Evolutionary conservation across 495 filamentous ascomycete species (phyloP).

Genomic region (Niebla homalea): DNA sequence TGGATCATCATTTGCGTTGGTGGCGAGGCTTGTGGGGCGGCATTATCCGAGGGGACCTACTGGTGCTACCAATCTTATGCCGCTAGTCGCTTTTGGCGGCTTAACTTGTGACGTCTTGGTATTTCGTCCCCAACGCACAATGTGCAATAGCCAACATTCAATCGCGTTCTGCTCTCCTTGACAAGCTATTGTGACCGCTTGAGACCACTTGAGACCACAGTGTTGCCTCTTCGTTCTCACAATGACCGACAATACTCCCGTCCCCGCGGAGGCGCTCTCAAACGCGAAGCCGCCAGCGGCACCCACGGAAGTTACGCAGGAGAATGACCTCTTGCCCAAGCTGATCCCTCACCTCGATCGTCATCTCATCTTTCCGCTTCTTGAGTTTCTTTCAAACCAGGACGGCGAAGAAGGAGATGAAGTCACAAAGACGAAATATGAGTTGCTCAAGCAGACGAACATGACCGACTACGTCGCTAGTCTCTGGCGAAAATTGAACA

Average conservation of each 20-base stretch:
- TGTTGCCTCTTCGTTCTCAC: not conserved
- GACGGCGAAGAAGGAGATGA: slow-evolving; percentile 47
- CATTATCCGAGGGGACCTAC: no score
- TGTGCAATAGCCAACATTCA: no score
- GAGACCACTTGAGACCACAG: no score
- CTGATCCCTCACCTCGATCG: slow-evolving; percentile 87
- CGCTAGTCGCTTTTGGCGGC: no score
- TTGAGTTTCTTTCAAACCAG: slow-evolving; percentile 60
- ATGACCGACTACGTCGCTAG: slow-evolving; percentile 95
- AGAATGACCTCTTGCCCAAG: slow-evolving; percentile 78
- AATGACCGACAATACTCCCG: slow-evolving; percentile 55
- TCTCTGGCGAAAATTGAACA: slow-evolving; percentile 74
- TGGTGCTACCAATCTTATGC: no score
- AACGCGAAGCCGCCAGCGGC: slow-evolving; percentile 37
- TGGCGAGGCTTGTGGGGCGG: no score
- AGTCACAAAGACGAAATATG: slow-evolving; percentile 71
- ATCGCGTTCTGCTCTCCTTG: no score
- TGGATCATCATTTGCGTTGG: no score
- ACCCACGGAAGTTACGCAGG: slow-evolving; percentile 42
- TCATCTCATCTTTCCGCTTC: slow-evolving; percentile 85
- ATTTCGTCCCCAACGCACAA: no score
- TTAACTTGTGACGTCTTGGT: no score
- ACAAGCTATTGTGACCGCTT: no score
- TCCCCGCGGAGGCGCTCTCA: slow-evolving; percentile 40
- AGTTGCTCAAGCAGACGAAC: slow-evolving; percentile 87